phyloP scores from a whole-genome alignment of 306 rosid genomes.

The Medicago lupulina region DNA sequence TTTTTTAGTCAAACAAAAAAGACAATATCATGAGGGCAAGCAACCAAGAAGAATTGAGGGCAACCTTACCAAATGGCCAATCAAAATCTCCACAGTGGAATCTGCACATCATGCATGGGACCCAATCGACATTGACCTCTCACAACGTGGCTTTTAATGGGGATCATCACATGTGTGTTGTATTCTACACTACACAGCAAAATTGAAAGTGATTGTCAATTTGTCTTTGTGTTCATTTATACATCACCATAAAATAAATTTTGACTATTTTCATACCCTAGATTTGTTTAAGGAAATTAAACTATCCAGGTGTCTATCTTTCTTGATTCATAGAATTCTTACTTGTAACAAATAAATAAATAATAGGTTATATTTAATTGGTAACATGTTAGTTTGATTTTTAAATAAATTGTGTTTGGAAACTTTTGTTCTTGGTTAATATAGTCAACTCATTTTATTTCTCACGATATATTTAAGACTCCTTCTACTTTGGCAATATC shows the following conservation, averaged over 20 bases:
- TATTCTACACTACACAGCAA: background rate
- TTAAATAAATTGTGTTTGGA: too few relatives aligned
- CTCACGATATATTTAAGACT: too few relatives aligned
- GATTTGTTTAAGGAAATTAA: background rate
- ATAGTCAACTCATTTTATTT: too few relatives aligned
- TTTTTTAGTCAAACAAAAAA: constrained; percentile 45
- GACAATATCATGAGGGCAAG: background rate
- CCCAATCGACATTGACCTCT: constrained; percentile 42
- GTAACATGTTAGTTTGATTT: too few relatives aligned
- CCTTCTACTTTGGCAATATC: too few relatives aligned
- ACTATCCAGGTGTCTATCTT: background rate
- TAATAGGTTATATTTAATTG: too few relatives aligned
- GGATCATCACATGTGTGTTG: constrained; percentile 4
- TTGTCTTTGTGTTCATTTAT: background rate
- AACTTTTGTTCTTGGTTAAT: too few relatives aligned
- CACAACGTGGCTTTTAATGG: constrained; percentile 42
- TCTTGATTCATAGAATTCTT: background rate
- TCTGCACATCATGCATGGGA: constrained; percentile 40
- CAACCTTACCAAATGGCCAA: constrained; percentile 30
- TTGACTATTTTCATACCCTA: background rate
- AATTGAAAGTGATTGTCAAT: background rate
- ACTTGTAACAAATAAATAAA: background rate
- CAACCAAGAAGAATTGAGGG: constrained; percentile 14
- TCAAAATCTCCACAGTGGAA: constrained; percentile 41
- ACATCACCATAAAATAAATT: background rate